Conservation (phyloP, 73 alveolate species). For the Stentor roeselii region DNA sequence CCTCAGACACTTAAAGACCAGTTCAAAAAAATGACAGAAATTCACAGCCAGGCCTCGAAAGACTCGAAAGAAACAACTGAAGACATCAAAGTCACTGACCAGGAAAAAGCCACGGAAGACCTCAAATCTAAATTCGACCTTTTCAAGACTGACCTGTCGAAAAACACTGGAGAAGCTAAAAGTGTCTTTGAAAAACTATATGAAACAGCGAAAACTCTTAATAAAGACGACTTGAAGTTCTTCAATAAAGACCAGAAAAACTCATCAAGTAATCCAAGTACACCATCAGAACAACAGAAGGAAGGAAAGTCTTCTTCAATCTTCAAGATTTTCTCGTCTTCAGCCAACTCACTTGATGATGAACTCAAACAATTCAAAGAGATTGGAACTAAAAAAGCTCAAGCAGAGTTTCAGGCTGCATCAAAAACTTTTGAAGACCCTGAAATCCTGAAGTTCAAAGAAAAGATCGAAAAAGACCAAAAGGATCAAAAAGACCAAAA, state of each 20-base stretch:
- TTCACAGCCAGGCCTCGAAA: not conserved
- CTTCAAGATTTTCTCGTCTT: too few relatives aligned
- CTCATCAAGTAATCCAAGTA: slow-evolving; percentile 11
- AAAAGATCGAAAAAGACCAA: not conserved
- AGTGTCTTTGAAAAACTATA: not conserved
- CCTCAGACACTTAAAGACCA: not conserved
- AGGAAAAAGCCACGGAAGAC: slow-evolving; percentile 22
- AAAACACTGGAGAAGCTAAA: slow-evolving; percentile 27
- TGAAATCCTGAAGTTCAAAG: not conserved
- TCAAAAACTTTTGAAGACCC: too few relatives aligned
- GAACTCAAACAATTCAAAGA: not conserved
- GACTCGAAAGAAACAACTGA: slow-evolving; percentile 2
- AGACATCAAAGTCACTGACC: slow-evolving; percentile 17
- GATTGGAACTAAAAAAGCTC: not conserved
- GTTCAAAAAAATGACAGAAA: not conserved
- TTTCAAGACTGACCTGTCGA: not conserved
- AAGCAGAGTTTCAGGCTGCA: too few relatives aligned
- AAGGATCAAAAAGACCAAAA: not conserved
- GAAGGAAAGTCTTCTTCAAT: not conserved
- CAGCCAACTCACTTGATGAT: not conserved
- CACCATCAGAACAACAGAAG: slow-evolving; percentile 4
- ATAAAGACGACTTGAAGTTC: too few relatives aligned
- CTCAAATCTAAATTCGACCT: slow-evolving; percentile 15
- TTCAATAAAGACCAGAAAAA: too few relatives aligned
- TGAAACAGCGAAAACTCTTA: not conserved